Percentiles rank a stretch among this genome's conserved stretches.
Evolutionary conservation across 352 stramenopile species (phyloP).

Genomic region (Phytophthora sp.): DNA sequence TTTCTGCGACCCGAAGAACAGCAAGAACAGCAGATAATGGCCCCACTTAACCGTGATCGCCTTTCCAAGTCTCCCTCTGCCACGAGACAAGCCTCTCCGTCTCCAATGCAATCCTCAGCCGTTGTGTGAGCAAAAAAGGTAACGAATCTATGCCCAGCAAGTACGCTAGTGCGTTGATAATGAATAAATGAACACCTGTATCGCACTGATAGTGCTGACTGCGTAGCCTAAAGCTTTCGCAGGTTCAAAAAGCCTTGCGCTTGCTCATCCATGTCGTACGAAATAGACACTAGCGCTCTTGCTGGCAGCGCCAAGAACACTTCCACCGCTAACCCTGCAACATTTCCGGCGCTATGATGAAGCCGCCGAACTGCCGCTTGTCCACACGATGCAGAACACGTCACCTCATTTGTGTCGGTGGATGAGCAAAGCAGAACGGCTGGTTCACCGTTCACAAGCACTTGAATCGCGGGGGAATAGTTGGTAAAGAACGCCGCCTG

Average conservation of each 20-base stretch:
- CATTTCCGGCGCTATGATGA: conserved; percentile 65
- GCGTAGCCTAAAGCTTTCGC: conserved; percentile 62
- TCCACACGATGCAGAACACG: conserved; percentile 9
- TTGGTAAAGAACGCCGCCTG: conserved; percentile 77
- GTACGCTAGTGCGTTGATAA: not conserved
- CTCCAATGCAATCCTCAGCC: conserved; percentile 8
- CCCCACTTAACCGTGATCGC: conserved; percentile 2
- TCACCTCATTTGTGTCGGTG: not conserved
- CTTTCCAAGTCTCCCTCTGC: conserved; percentile 26
- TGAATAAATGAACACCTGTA: conserved; percentile 13
- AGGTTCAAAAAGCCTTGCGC: conserved; percentile 77
- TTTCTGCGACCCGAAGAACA: conserved; percentile 5
- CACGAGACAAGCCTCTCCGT: conserved; percentile 31
- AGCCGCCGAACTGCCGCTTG: conserved; percentile 33
- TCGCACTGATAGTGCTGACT: not conserved
- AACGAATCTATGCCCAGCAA: not conserved
- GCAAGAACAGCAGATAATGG: conserved; percentile 1
- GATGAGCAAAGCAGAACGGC: conserved; percentile 28
- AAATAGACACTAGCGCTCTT: conserved; percentile 51
- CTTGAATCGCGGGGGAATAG: conserved; percentile 54
- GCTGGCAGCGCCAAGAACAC: conserved; percentile 66
- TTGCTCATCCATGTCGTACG: conserved; percentile 73
- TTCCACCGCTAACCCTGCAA: conserved; percentile 57
- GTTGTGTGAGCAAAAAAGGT: too few relatives aligned
- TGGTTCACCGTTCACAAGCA: conserved; percentile 72